Conservation (phyloP, 2,329 filamentous ascomycete genomes). For the Cladosporium sphaerospermum region DNA sequence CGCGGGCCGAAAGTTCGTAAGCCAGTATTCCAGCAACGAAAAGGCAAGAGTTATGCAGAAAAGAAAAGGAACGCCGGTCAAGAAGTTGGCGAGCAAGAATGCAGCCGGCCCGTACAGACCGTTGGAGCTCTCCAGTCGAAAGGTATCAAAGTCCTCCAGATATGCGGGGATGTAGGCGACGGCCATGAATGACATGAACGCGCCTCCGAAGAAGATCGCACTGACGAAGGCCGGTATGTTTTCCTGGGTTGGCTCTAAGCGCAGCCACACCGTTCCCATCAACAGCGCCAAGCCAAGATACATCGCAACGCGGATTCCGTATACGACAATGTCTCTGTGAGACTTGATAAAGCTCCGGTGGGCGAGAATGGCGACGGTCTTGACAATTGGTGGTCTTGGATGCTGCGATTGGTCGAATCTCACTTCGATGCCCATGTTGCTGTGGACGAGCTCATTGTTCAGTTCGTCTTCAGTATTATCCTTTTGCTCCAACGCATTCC, state of each 20-base stretch:
- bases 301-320: constrained; percentile 77
- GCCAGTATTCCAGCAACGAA: constrained; percentile 71
- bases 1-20: constrained; percentile 65
- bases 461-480: constrained; percentile 29
- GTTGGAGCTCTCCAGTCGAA: constrained; percentile 72
- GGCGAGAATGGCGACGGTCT: constrained; percentile 57
- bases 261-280: constrained; percentile 84
- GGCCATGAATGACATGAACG: constrained; percentile 50
- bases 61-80: constrained; percentile 74
- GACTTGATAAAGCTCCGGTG: constrained; percentile 78
- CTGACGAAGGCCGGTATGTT: constrained; percentile 79
- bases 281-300: constrained; percentile 74
- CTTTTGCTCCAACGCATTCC: constrained; percentile 45
- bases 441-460: constrained; percentile 31
- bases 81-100: constrained; percentile 72
- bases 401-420: constrained; percentile 24
- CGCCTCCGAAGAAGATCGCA: constrained; percentile 57
- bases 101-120: constrained; percentile 69
- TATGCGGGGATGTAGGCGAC: constrained; percentile 79
- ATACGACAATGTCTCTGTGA: constrained; percentile 76
- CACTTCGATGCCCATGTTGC: constrained; percentile 27
- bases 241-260: constrained; percentile 59
- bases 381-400: constrained; percentile 41
- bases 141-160: constrained; percentile 69
- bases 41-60: constrained; percentile 73